A percentile compares a stretch with the other conserved stretches of the same genome.
These are phyloP conservation scores for Penicillium flavigenum DNA, from an alignment of 495 filamentous ascomycete species.

Conservation along the genomic window DNA sequence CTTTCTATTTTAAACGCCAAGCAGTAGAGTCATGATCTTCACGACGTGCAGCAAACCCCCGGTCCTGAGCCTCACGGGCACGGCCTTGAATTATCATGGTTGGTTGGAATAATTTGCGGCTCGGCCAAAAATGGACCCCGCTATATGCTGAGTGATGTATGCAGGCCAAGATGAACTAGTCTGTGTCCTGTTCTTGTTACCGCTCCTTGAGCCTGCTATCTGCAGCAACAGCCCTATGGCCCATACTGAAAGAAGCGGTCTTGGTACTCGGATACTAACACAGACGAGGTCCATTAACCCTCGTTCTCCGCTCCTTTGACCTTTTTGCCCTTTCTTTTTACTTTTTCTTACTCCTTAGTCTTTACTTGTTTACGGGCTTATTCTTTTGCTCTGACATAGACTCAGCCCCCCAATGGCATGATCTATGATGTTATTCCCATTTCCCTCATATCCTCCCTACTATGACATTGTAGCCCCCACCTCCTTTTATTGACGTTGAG, in stretches of 20 bases:
- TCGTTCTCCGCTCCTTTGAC: conserved; percentile 2
- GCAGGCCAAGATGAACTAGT: conserved; percentile 3
- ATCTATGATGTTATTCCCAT: neutral
- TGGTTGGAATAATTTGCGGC: conserved; percentile 9
- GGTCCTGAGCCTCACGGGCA: conserved; percentile 17
- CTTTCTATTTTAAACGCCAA: conserved; percentile 7
- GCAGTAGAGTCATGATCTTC: conserved; percentile 18
- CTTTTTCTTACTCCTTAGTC: too few species aligned
- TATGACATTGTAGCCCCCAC: conserved; percentile 2
- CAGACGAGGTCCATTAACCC: neutral
- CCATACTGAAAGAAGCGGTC: conserved; percentile 12
- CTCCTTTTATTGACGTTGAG: neutral
- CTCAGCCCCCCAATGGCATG: conserved; percentile 4
- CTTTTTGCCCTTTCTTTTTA: neutral
- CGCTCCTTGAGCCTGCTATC: conserved; percentile 8
- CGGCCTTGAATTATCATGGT: neutral
- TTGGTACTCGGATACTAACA: neutral
- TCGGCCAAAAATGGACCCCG: neutral
- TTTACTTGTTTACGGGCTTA: neutral
- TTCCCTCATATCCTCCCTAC: neutral
- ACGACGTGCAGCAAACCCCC: conserved; percentile 12
- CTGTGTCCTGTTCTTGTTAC: conserved; percentile 4
- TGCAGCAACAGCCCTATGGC: conserved; percentile 13
- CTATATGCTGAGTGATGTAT: conserved; percentile 4
- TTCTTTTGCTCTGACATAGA: neutral